These are phyloP conservation scores for Verruconis gallopava DNA, from an alignment of 2,329 filamentous ascomycete genomes.

Conservation along the genomic window DNA sequence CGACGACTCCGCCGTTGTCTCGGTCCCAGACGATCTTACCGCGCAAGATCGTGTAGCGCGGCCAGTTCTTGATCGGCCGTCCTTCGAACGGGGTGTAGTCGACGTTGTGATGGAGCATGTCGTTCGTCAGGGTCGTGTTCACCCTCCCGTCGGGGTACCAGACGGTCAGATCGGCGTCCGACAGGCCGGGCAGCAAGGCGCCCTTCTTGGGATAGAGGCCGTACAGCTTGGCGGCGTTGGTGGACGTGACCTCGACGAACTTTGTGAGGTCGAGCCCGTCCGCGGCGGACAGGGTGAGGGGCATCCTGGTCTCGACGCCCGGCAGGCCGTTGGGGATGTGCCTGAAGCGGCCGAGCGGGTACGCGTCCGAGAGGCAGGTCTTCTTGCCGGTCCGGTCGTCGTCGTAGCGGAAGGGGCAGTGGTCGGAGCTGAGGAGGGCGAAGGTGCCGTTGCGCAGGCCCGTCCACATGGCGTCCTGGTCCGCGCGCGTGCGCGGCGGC, in stretches of 20 bases:
- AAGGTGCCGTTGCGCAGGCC: constrained; percentile 41
- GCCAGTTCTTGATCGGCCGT: constrained; percentile 44
- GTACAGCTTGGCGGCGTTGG: constrained; percentile 46
- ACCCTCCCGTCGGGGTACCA: constrained; percentile 40
- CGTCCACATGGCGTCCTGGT: constrained; percentile 39
- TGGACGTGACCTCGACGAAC: constrained; percentile 42
- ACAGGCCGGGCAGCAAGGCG: constrained; percentile 34
- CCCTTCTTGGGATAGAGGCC: constrained; percentile 41
- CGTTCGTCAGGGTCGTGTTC: constrained; percentile 37
- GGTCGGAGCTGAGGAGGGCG: constrained; percentile 37
- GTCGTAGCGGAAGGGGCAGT: constrained; percentile 39
- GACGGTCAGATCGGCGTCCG: constrained; percentile 44
- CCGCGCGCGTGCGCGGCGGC: constrained; percentile 34
- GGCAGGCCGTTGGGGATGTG: constrained; percentile 47
- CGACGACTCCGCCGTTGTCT: constrained; percentile 40
- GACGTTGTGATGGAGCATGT: constrained; percentile 45
- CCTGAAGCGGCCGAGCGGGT: constrained; percentile 36
- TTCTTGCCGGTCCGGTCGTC: constrained; percentile 37
- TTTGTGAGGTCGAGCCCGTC: constrained; percentile 31
- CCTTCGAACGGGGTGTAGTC: constrained; percentile 53
- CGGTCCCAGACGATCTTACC: constrained; percentile 47
- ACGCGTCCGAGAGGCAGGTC: constrained; percentile 31
- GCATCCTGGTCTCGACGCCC: constrained; percentile 44
- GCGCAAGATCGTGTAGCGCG: constrained; percentile 45
- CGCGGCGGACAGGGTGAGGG: constrained; percentile 28